phyloP scores from a whole-genome alignment of 2,329 filamentous ascomycete genomes.

The Colletotrichum tabaci region DNA sequence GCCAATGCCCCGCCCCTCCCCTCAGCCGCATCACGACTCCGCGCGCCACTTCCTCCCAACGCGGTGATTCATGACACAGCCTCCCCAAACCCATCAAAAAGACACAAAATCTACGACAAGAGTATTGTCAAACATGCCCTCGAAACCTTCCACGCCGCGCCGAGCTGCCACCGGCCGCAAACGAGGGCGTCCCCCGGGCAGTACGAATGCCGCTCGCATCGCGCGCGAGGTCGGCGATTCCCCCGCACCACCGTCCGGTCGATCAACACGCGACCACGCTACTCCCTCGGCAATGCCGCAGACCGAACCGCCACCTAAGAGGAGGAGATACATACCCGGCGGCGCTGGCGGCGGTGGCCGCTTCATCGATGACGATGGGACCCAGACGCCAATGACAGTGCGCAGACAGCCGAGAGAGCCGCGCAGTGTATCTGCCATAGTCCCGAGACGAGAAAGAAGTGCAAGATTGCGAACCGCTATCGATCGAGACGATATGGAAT shows the following conservation, averaged over 20 bases:
- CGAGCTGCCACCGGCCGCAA: constrained; percentile 60
- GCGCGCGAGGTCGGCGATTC: constrained; percentile 55
- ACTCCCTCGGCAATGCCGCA: constrained; percentile 27
- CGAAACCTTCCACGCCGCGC: constrained; percentile 56
- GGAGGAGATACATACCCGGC: constrained; percentile 85
- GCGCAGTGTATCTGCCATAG: constrained; percentile 58
- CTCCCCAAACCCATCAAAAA: constrained; percentile 36
- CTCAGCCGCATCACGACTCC: constrained; percentile 43
- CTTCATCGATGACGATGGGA: constrained; percentile 81
- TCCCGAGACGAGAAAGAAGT: constrained; percentile 71
- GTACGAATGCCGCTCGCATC: constrained; percentile 58
- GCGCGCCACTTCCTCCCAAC: constrained; percentile 45
- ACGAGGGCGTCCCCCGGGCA: constrained; percentile 62
- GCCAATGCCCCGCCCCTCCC: constrained; percentile 43
- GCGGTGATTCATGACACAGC: constrained; percentile 44
- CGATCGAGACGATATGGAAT: constrained; percentile 76
- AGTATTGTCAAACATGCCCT: constrained; percentile 48
- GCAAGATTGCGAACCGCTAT: constrained; percentile 70
- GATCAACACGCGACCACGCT: constrained; percentile 51
- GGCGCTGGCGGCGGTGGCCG: constrained; percentile 89
- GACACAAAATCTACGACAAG: constrained; percentile 10
- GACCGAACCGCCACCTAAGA: constrained; percentile 76
- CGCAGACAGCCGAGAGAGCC: constrained; percentile 53
- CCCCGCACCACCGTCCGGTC: constrained; percentile 50
- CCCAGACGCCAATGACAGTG: constrained; percentile 63